Base-by-base conservation (phyloP, 2,329 filamentous ascomycete species). In the Escovopsis sp. region DNA sequence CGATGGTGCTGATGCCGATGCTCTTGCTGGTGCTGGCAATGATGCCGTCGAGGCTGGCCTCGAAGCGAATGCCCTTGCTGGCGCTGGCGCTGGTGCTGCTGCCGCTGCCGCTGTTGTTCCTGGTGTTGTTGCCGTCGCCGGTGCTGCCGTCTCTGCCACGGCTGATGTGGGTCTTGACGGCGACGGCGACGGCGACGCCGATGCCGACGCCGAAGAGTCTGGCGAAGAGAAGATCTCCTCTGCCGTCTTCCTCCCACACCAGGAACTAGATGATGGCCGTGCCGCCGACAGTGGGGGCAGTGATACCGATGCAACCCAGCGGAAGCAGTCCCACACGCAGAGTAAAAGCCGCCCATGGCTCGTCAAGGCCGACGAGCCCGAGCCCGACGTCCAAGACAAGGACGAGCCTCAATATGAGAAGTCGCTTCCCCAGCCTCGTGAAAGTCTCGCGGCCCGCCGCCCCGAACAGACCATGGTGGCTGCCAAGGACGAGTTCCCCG, bases 171-270 rank as follows among this genome's bases (percentile, higher is more conserved):
- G n/a, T n/a, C n/a, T n/a, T n/a, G n/a, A 44, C 7, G 42, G 14
- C 6, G 44, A 47, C 16, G 44, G 45, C 2, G 45, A 46, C 31
- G 45, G 41, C n/a, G 52, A 57, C 34, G 47, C 46, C 14, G 69
- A 74, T 37, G 67, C 63, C 15, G 50, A 52, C 15, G 51, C 49
- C 14, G 72, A 76, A 34, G 72, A 76, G 43, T 87, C 82, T 12
- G 81, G 84, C 44, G 79, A 84, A 56, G 84, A 91, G 58, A 84
- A 89, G 59, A 87, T 91, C 47, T 86, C 82, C n/a, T 89, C 83
- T 29, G 84, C 84, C 20, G 70, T 87, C 34, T 91, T 91, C 56
- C 70, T 87, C 38, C 84, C 84, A 35, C 84, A 89, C 63, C 78
- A 84, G 51, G 71, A 70, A 36, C 59, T 68, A 34, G 67, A 53